Conservation (phyloP, 2,329 filamentous ascomycete genomes). For the Aspergillus calidoustus region DNA sequence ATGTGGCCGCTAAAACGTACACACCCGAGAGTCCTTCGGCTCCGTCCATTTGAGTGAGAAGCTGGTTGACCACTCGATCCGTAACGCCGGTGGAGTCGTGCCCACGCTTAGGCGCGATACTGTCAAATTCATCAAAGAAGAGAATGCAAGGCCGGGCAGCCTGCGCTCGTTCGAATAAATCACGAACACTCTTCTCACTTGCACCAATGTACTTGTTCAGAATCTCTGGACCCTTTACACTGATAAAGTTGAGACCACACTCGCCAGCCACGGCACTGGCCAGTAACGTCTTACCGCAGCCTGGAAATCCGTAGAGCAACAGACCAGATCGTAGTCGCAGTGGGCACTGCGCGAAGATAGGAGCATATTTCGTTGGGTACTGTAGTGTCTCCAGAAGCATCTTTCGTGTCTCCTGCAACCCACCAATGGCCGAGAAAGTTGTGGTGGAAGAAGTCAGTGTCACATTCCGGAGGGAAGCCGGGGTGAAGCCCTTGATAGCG, state of each 20-base stretch:
- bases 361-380: constrained; percentile 96
- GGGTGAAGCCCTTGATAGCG: constrained; percentile 90
- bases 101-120: constrained; percentile 93
- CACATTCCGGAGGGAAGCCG: constrained; percentile 91
- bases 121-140: constrained; percentile 99
- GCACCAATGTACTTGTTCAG: constrained; percentile 99
- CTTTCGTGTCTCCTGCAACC: constrained; percentile 81
- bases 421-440: constrained; percentile 90
- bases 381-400: constrained; percentile 94
- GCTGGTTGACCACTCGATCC: constrained; percentile 95
- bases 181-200: constrained; percentile 92
- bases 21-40: constrained; percentile 93
- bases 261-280: constrained; percentile 97
- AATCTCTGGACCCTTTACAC: constrained; percentile 96
- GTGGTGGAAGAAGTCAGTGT: constrained; percentile 91
- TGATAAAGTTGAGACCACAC: constrained; percentile 97
- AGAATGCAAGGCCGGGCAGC: constrained; percentile 91
- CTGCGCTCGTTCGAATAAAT: constrained; percentile 87
- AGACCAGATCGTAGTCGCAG: constrained; percentile 92
- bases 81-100: constrained; percentile 99
- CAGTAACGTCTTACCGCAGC: constrained; percentile 94
- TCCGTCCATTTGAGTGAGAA: constrained; percentile 98
- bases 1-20: constrained; percentile 94
- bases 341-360: constrained; percentile 95
- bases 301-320: constrained; percentile 90